Conservation (phyloP, 1,284 basidiomycete genomes). For the Phellinidium pouzarii region DNA sequence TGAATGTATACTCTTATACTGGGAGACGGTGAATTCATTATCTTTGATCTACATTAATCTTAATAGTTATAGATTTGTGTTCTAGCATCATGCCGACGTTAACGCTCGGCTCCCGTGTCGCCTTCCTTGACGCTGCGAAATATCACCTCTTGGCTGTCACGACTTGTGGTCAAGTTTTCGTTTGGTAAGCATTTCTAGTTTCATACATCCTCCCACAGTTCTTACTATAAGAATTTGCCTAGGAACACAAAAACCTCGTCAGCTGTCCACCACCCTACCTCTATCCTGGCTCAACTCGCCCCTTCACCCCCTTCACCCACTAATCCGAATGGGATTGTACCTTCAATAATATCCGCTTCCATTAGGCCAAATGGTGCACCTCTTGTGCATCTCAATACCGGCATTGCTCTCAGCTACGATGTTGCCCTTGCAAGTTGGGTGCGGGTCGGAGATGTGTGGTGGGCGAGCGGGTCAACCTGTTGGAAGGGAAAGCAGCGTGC, state of each 20-base stretch:
- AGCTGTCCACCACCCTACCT: constrained; percentile 58
- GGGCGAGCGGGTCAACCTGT: constrained; percentile 71
- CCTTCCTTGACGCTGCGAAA: constrained; percentile 60
- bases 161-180: constrained; percentile 58
- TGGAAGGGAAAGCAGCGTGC: constrained; percentile 66
- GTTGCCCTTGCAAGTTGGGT: constrained; percentile 57
- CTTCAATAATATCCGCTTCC: constrained; percentile 38
- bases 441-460: constrained; percentile 73
- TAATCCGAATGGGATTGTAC: constrained; percentile 10
- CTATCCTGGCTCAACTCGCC: constrained; percentile 53
- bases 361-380: constrained; percentile 76
- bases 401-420: constrained; percentile 75
- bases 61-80: constrained; percentile 12
- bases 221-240: constrained; percentile 5
- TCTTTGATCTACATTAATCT: constrained; percentile 13
- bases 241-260: constrained; percentile 70
- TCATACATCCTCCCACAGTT: constrained; percentile 5
- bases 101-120: constrained; percentile 63
- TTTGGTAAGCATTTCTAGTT: constrained; percentile 51
- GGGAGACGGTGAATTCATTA: constrained; percentile 59
- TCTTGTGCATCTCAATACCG: constrained; percentile 68
- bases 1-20: constrained; percentile 73
- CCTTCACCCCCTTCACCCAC: constrained; percentile 5
- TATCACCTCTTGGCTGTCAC: constrained; percentile 69
- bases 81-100: constrained; percentile 68